Percentiles rank a stretch among this genome's conserved stretches.
These are phyloP conservation scores for Citrus cavaleriei DNA, from an alignment of 345 rosid species.

Conservation along the genomic window DNA sequence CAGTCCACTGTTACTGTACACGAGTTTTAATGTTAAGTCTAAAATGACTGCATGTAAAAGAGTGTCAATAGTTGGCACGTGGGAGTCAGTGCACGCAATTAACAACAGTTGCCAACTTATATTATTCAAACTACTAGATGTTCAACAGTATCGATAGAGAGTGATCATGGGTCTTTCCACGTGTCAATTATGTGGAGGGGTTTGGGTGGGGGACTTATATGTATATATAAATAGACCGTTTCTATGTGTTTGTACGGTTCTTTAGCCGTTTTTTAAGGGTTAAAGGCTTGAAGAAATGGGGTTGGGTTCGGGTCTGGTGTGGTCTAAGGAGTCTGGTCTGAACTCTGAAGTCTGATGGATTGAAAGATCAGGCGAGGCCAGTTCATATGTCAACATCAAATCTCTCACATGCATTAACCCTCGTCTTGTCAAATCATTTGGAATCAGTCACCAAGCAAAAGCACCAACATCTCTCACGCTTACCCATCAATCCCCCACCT, in stretches of 20 bases:
- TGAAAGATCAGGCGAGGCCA: slow-evolving; percentile 46
- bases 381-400: slow-evolving; percentile 42
- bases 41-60: not conserved
- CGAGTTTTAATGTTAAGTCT: not conserved
- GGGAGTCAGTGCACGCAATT: slow-evolving; percentile 36
- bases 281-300: not conserved
- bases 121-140: too few relatives aligned
- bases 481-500: too few relatives aligned
- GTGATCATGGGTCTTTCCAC: slow-evolving; percentile 16
- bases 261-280: slow-evolving; percentile 23
- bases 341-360: not conserved
- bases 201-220: not conserved
- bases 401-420: slow-evolving; percentile 32
- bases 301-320: not conserved
- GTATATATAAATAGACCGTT: slow-evolving; percentile 7
- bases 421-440: slow-evolving; percentile 54
- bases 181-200: not conserved
- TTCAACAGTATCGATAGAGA: not conserved
- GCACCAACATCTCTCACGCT: too few relatives aligned
- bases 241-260: slow-evolving; percentile 8
- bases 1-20: too few relatives aligned
- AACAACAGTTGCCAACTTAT: not conserved
- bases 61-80: slow-evolving; percentile 27
- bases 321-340: not conserved
- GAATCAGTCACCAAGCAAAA: not conserved